Conservation (phyloP, 75 land plant genomes). For the Pseudotsuga menziesii region DNA sequence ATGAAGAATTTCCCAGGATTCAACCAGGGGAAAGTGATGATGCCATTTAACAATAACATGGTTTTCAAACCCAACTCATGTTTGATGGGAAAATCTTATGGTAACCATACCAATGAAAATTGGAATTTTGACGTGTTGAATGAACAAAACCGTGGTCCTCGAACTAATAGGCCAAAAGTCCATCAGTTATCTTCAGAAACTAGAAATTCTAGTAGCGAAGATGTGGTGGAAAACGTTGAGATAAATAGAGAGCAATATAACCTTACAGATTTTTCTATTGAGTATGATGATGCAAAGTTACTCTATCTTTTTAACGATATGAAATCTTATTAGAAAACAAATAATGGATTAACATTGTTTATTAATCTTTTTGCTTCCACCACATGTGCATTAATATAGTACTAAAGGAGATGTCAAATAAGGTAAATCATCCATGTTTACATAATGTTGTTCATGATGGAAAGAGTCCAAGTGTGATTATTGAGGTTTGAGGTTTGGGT, state of each 20-base stretch:
- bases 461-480: no score
- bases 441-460: no score
- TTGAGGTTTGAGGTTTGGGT: no score
- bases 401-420: no score
- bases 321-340: no score
- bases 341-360: no score
- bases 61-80: constrained; percentile 51
- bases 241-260: constrained; percentile 34
- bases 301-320: no score
- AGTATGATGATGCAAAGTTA: constrained; percentile 20
- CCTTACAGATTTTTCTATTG: constrained; percentile 23
- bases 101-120: constrained; percentile 49
- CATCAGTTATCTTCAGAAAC: constrained; percentile 34
- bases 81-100: constrained; percentile 41
- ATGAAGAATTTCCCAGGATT: neutral
- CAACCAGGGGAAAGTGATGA: constrained; percentile 9
- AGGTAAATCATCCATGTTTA: no score
- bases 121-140: constrained; percentile 66
- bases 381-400: no score
- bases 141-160: constrained; percentile 90
- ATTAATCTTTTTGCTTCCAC: no score
- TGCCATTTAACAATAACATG: constrained; percentile 12
- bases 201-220: constrained; percentile 25
- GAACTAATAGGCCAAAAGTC: constrained; percentile 54
- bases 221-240: constrained; percentile 35